Base-by-base conservation (phyloP, 139 green algal genomes). In the Zygnema circumcarinatum region DNA sequence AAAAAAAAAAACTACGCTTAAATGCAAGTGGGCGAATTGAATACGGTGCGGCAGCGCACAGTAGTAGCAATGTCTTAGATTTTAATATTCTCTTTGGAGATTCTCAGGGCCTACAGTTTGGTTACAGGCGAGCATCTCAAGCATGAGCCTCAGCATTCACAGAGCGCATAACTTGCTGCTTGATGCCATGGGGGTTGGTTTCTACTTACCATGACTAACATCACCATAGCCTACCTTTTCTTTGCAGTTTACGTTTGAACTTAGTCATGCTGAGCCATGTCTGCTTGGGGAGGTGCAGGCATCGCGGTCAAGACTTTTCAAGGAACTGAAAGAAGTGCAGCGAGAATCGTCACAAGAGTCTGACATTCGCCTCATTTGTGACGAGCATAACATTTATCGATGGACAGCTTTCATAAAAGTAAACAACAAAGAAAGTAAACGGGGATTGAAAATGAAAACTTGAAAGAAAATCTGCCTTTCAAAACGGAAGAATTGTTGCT, bases 261-360 rank as follows among this genome's bases (percentile, higher is more conserved):
- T n/a, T n/a, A n/a, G n/a, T n/a, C n/a, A n/a, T n/a, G n/a, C n/a
- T n/a, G n/a, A n/a, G n/a, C n/a, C n/a, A n/a, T n/a, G n/a, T n/a
- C n/a, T n/a, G n/a, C n/a, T n/a, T n/a, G n/a, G n/a, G n/a, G 47
- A 62, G 7, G 16, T 74, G 7, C 74, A 89, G 74, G 84, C 75
- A 1, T 89, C 84, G 22, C 21, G 41, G 31, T 86, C 84, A 1
- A 35, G 84, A 22, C 84, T 86, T 2, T 89, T 89, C 84, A 86
- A 89, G 3, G 74, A 87, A 54, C 54, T 68, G 7, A 89, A 89
- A 67, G 84, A 89, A 38, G 74, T 87, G 1, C 76, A 87, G 84
- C 36, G 74, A 33, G 84, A 89, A 22, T 25, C 83, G 1, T 1
- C 25, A 25, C 3, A 53, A 20, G 74, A 79, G 1, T 25, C 74